phyloP scores from a whole-genome alignment of 805 yeast genomes.

The Millerozyma acaciae region DNA sequence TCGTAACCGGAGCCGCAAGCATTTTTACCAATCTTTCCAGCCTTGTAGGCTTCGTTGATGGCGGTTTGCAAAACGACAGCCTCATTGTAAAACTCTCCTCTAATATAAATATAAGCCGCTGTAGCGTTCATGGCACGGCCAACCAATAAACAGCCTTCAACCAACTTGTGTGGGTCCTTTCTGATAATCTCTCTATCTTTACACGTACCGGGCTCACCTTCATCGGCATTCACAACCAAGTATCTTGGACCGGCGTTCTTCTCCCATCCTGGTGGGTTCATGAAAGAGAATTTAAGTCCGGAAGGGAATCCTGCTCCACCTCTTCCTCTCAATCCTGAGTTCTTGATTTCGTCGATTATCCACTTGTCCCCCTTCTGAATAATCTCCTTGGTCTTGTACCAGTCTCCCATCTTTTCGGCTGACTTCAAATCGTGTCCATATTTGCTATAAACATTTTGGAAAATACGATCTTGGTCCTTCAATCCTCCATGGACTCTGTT shows the following conservation, averaged over 20 bases:
- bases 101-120: conserved; percentile 85
- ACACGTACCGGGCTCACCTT: conserved; percentile 94
- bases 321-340: conserved; percentile 83
- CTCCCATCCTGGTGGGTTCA: conserved; percentile 96
- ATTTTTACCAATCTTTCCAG: conserved; percentile 75
- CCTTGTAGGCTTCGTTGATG: conserved; percentile 81
- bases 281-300: conserved; percentile 87
- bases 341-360: conserved; percentile 85
- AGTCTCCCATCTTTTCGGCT: conserved; percentile 79
- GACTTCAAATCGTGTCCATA: conserved; percentile 74
- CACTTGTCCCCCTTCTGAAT: conserved; percentile 79
- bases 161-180: conserved; percentile 87
- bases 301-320: conserved; percentile 95
- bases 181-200: conserved; percentile 89
- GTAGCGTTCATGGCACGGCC: conserved; percentile 93
- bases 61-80: conserved; percentile 71
- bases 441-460: conserved; percentile 75
- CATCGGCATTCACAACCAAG: conserved; percentile 88
- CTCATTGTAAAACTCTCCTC: conserved; percentile 89
- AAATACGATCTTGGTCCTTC: conserved; percentile 79
- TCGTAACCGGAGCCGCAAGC: conserved; percentile 86
- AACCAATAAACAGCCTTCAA: conserved; percentile 86
- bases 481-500: conserved; percentile 67
- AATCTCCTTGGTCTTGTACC: conserved; percentile 89
- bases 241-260: conserved; percentile 86